Base-by-base conservation (phyloP, 768 basidiomycete species). In the Guyanaporus albipodus region DNA sequence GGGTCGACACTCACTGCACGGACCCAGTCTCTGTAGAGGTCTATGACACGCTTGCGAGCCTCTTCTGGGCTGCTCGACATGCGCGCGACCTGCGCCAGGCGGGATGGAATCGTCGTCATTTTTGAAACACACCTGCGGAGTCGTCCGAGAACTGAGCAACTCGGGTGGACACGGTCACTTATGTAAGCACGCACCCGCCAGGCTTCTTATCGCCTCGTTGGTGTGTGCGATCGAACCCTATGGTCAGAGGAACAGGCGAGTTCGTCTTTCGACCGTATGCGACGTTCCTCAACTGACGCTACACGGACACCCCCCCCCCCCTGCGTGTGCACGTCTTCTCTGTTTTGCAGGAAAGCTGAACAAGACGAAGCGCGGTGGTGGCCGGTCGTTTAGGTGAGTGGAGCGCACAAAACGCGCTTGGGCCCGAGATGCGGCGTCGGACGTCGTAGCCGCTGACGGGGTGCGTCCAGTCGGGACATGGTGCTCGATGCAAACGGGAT, bases 1-100 rank as follows among this genome's bases (percentile, higher is more conserved):
- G 11, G 28, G 28, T 11, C 28, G 31, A 79, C n/a, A n/a, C 90
- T 57, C 60, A 96, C 95, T 37, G 84, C 77, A 52, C 96, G 85
- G 63, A 93, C 87, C 95, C 95, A 99, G 64, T 83, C 85, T 48
- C 94, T 76, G 73, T 98, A 99, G 11, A 96, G 77, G 37, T 85
- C 74, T 17, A 92, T 69, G 9, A 80, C 82, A 27, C 89, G 77
- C 18, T 69, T 69, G 24, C 85, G 80, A 6, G 89, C 83, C 38
- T 87, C 81, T n/a, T 70, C 67, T 6, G 73, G 61, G 49, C 58
- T 73, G 18, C 70, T 60, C 0, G 89, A 90, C n/a, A 76, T 67
- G 29, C 75, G 72, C 4, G 87, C 77, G 6, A 80, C 61, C 52
- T 79, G 82, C 15, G 95, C 89, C 8, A 99, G 79, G 31, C 95